Percentiles rank a stretch among this genome's conserved stretches.
phyloP scores from a whole-genome alignment of 164 flowering plant genomes.

The Euptelea pleiosperma region DNA sequence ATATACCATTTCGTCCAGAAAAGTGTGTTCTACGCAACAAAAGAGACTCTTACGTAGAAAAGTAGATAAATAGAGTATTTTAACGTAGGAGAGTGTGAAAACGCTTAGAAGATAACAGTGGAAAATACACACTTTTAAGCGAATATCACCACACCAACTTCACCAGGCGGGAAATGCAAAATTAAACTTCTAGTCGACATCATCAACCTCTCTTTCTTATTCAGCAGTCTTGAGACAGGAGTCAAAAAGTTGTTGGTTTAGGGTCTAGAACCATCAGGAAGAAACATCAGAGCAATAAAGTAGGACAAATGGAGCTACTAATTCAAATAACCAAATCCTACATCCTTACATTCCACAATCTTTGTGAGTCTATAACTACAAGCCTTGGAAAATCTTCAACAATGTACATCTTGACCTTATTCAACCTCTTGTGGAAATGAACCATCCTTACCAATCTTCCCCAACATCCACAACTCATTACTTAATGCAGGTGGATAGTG shows the following conservation, averaged over 20 bases:
- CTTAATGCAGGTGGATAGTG: conserved; percentile 85
- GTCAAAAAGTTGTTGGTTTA: conserved; percentile 64
- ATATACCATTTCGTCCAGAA: too few species aligned
- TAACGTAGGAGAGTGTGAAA: too few species aligned
- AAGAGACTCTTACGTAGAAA: too few species aligned
- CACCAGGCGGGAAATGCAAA: conserved; percentile 94
- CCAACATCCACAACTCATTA: conserved; percentile 95
- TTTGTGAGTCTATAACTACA: conserved; percentile 71
- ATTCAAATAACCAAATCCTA: not conserved
- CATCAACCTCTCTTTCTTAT: conserved; percentile 90
- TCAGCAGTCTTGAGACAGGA: conserved; percentile 81
- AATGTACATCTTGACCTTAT: conserved; percentile 56
- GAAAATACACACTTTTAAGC: too few species aligned
- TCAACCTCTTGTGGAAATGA: conserved; percentile 87
- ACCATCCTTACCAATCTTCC: conserved; percentile 97
- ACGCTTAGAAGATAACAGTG: too few species aligned
- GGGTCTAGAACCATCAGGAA: conserved; percentile 49
- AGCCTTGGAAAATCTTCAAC: conserved; percentile 86
- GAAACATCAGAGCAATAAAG: conserved; percentile 4
- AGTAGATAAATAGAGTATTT: too few species aligned
- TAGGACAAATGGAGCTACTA: not conserved
- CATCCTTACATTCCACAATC: conserved; percentile 65
- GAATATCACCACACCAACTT: too few species aligned
- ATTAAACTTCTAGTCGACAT: conserved; percentile 86
- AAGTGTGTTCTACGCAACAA: too few species aligned